A percentile compares a stretch with the other conserved stretches of the same genome.
Evolutionary conservation across 2,329 filamentous ascomycete species (phyloP).

Genomic region (Calonectria pteridis): DNA sequence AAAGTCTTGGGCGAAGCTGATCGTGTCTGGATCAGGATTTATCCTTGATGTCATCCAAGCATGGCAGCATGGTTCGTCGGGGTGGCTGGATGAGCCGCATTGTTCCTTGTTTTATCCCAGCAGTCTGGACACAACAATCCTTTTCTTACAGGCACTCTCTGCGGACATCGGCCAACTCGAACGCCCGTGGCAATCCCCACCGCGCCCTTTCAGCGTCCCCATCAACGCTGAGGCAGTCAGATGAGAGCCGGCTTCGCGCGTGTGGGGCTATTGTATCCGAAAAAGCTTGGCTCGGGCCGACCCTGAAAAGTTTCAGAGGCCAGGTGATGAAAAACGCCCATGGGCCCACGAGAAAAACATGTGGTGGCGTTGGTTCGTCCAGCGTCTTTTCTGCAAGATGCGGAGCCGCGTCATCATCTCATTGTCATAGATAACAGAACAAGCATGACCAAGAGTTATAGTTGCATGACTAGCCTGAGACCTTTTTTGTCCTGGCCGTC

Average conservation of each 20-base stretch:
- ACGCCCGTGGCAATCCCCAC: background rate
- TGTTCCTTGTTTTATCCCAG: background rate
- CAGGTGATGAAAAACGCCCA: slow-evolving; percentile 1
- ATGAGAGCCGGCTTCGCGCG: background rate
- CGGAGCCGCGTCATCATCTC: slow-evolving; percentile 5
- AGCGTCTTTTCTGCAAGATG: background rate
- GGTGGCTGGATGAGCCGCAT: background rate
- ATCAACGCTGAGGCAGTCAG: background rate
- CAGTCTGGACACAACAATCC: background rate
- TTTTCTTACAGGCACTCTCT: background rate
- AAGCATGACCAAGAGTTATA: background rate
- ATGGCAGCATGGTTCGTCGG: background rate
- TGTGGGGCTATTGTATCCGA: background rate
- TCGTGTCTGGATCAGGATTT: background rate
- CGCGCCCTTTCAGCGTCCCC: background rate
- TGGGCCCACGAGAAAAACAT: slow-evolving; percentile 3
- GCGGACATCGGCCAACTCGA: background rate
- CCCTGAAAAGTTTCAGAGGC: slow-evolving; percentile 11
- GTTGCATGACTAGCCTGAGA: slow-evolving; percentile 4
- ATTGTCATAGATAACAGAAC: background rate
- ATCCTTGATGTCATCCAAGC: background rate
- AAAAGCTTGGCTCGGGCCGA: slow-evolving; percentile 6
- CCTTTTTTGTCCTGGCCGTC: background rate
- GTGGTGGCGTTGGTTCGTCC: background rate
- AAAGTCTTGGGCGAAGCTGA: background rate